Conservation (phyloP, 1,139 yeast species). For the Suhomyces anneliseae region DNA sequence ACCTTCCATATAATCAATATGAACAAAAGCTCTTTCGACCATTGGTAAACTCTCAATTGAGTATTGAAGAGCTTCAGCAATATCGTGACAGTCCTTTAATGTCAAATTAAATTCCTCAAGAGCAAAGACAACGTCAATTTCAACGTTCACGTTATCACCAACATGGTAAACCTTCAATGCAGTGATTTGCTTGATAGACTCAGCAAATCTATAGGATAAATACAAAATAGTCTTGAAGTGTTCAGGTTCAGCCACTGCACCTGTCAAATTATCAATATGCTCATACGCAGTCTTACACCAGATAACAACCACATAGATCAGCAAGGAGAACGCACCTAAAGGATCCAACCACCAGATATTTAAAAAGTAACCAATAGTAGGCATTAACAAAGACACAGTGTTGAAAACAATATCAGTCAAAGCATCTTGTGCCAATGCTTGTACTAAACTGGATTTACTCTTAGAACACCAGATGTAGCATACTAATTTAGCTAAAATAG, state of each 20-base stretch:
- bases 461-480: slow-evolving; percentile 67
- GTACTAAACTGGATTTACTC: slow-evolving; percentile 68
- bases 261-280: slow-evolving; percentile 73
- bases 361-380: slow-evolving; percentile 54
- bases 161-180: slow-evolving; percentile 74
- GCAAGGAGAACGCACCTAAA: slow-evolving; percentile 64
- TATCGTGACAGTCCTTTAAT: slow-evolving; percentile 72
- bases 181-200: slow-evolving; percentile 62
- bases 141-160: slow-evolving; percentile 76
- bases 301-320: slow-evolving; percentile 59
- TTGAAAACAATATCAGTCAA: slow-evolving; percentile 70
- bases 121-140: slow-evolving; percentile 69
- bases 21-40: slow-evolving; percentile 82
- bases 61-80: slow-evolving; percentile 79
- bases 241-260: slow-evolving; percentile 63
- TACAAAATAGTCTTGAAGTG: slow-evolving; percentile 70
- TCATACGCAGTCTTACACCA: slow-evolving; percentile 69
- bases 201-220: slow-evolving; percentile 68
- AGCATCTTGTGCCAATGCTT: slow-evolving; percentile 82
- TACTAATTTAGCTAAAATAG: slow-evolving; percentile 58
- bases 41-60: slow-evolving; percentile 74
- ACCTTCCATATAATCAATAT: slow-evolving; percentile 66
- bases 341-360: slow-evolving; percentile 75
- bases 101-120: slow-evolving; percentile 42
- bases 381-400: slow-evolving; percentile 68